Evolutionary conservation across 2,329 filamentous ascomycete genomes (phyloP).

Genomic region (Zymoseptoria passerinii): DNA sequence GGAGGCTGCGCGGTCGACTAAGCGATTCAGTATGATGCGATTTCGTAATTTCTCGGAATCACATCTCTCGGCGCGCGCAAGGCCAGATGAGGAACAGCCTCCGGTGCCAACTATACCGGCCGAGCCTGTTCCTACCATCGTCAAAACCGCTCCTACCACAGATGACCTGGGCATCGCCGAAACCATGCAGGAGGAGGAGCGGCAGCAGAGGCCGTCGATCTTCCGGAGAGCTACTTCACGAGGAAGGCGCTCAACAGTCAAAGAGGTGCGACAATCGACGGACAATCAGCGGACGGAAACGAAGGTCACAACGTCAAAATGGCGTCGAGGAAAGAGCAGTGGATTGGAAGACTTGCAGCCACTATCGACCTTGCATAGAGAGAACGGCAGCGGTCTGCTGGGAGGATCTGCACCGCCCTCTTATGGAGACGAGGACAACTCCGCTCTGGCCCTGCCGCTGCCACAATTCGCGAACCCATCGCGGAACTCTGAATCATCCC

Average conservation of each 20-base stretch:
- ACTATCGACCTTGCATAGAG: constrained; percentile 49
- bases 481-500: constrained; percentile 75
- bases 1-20: constrained; percentile 22
- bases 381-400: constrained; percentile 22
- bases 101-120: constrained; percentile 37
- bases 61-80: constrained; percentile 69
- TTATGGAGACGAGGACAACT: constrained; percentile 54
- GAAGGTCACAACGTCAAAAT: constrained; percentile 20
- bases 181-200: constrained; percentile 3
- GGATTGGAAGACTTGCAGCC: constrained; percentile 39
- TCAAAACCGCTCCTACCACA: constrained; percentile 81
- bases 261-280: constrained; percentile 13
- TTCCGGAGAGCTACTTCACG: constrained; percentile 22
- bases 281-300: constrained; percentile 14
- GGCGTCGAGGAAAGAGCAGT: constrained; percentile 26
- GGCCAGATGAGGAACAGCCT: constrained; percentile 42
- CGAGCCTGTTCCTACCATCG: constrained; percentile 55
- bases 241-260: constrained; percentile 5
- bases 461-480: constrained; percentile 28
- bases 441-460: constrained; percentile 55
- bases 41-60: constrained; percentile 91
- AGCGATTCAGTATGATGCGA: constrained; percentile 61
- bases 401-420: constrained; percentile 41
- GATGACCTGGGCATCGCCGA: constrained; percentile 20
- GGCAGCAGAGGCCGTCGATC: constrained; percentile 14